Conservation (phyloP, 2,329 filamentous ascomycete species). For the Phyllosticta citrichinensis region DNA sequence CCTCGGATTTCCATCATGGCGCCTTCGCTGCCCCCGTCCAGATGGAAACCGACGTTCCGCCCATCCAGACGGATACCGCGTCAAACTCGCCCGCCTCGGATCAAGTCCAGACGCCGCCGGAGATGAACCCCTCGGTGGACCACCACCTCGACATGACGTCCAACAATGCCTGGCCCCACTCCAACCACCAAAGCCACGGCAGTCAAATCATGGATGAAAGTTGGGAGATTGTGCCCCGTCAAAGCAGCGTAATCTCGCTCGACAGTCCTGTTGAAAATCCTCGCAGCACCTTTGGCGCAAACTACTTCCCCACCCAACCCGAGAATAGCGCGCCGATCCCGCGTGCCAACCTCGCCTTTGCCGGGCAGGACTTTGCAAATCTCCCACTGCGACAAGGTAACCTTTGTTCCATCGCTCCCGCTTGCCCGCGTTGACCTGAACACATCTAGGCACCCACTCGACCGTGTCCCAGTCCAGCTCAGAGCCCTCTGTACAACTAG, state of each 20-base stretch:
- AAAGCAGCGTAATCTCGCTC: conserved; percentile 5
- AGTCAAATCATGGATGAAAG: conserved; percentile 7
- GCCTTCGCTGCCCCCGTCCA: not conserved
- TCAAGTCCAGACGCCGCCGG: conserved; percentile 7
- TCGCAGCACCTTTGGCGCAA: conserved; percentile 4
- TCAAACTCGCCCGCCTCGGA: conserved; percentile 9
- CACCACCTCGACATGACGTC: conserved; percentile 4
- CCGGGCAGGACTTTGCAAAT: not conserved
- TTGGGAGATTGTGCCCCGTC: conserved; percentile 9
- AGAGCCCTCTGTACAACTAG: not conserved
- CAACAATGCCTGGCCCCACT: conserved; percentile 1
- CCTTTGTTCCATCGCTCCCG: not conserved
- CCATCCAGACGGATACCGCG: conserved; percentile 3
- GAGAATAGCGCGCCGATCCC: not conserved
- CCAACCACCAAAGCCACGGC: not conserved
- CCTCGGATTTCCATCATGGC: not conserved
- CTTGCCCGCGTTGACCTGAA: not conserved
- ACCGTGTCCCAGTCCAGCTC: not conserved
- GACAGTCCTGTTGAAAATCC: conserved; percentile 4
- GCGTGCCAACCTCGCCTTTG: not conserved
- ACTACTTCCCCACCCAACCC: not conserved
- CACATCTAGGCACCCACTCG: not conserved
- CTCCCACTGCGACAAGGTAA: not conserved
- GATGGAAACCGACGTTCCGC: not conserved
- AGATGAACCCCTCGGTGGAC: conserved; percentile 10